These are phyloP conservation scores for Penicillium atrosanguineum DNA, from an alignment of 495 filamentous ascomycete species.

Conservation along the genomic window DNA sequence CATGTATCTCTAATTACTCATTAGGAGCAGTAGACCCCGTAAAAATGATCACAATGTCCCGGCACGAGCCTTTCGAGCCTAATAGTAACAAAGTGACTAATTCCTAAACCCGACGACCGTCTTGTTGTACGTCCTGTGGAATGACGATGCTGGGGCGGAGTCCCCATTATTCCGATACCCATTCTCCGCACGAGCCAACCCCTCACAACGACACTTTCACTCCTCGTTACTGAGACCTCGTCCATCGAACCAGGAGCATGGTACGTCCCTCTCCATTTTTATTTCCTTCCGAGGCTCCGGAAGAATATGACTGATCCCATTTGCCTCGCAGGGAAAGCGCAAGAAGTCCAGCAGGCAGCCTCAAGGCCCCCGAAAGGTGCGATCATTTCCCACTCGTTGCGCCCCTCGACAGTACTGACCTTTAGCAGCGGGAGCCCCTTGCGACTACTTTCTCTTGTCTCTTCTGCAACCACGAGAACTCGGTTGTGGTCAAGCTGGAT, in stretches of 20 bases:
- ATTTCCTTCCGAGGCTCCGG: not conserved
- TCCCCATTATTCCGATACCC: conserved; percentile 13
- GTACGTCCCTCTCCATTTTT: conserved; percentile 5
- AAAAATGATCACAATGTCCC: too few relatives aligned
- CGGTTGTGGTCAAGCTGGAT: conserved; percentile 82
- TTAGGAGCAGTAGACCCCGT: too few relatives aligned
- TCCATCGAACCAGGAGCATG: conserved; percentile 11
- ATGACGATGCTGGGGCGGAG: conserved; percentile 4
- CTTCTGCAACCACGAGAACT: conserved; percentile 96
- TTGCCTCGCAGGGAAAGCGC: conserved; percentile 70
- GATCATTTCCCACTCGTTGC: not conserved
- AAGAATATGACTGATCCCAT: not conserved
- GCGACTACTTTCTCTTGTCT: conserved; percentile 88
- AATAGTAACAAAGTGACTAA: too few relatives aligned
- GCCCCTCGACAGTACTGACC: conserved; percentile 2
- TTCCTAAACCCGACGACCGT: not conserved
- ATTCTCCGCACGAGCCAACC: conserved; percentile 19
- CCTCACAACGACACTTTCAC: conserved; percentile 7
- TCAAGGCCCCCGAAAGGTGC: conserved; percentile 78
- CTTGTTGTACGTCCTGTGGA: not conserved
- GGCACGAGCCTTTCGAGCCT: too few relatives aligned
- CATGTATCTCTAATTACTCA: too few relatives aligned
- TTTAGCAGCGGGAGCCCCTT: conserved; percentile 74
- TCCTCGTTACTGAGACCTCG: not conserved
- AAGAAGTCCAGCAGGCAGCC: conserved; percentile 91